Conservation (phyloP, 345 rosid genomes). For the Gossypium raimondii region DNA sequence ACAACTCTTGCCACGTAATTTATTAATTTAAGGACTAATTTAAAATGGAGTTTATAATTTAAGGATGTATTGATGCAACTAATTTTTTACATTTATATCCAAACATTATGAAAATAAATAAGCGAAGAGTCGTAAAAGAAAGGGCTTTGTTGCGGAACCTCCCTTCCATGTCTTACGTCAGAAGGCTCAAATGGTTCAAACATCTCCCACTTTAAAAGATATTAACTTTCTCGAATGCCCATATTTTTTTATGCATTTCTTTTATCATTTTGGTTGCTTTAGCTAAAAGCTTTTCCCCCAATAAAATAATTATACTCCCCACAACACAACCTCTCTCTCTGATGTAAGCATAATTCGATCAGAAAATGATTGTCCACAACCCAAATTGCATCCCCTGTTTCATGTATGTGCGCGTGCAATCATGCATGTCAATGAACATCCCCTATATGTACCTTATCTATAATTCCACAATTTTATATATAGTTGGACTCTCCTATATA, state of each 20-base stretch:
- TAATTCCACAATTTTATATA: conserved; percentile 7
- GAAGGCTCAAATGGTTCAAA: neutral
- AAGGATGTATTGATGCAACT: no score
- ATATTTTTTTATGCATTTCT: conserved; percentile 1
- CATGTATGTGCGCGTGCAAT: conserved; percentile 18
- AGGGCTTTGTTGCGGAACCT: conserved; percentile 2
- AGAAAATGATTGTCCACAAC: conserved; percentile 51
- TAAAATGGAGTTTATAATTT: no score
- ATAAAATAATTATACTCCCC: conserved; percentile 53
- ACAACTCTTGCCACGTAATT: no score
- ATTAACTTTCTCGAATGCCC: conserved; percentile 42
- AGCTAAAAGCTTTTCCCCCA: conserved; percentile 30
- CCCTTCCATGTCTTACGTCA: conserved; percentile 28
- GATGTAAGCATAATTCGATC: conserved; percentile 50
- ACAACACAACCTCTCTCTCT: conserved; percentile 31
- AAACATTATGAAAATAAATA: no score
- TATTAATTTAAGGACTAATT: no score
- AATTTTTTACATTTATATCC: no score
- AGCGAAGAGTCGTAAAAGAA: no score
- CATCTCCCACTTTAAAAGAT: conserved; percentile 32
- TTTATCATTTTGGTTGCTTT: conserved; percentile 20
- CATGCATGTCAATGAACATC: conserved; percentile 24
- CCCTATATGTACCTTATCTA: conserved; percentile 2
- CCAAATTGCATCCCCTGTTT: conserved; percentile 18
- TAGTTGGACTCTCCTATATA: neutral